A percentile compares a stretch with the other conserved stretches of the same genome.
phyloP scores from a whole-genome alignment of 768 basidiomycete species.

The Psilocybe cubensis region DNA sequence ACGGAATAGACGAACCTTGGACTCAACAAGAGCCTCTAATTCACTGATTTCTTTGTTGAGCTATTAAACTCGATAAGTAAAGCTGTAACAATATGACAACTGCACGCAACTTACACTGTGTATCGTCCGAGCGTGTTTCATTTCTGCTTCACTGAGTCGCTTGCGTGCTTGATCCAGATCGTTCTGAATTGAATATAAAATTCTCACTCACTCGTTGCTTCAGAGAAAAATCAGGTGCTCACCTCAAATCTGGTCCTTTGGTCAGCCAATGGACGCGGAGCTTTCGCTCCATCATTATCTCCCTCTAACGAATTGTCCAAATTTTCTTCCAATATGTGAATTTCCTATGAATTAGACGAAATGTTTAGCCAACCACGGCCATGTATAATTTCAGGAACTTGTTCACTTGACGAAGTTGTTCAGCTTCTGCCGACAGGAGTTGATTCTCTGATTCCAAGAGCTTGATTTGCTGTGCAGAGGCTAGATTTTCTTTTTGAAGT shows the following conservation, averaged over 20 bases:
- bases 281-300: conserved; percentile 32
- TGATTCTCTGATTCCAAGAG: conserved; percentile 80
- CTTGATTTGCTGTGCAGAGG: conserved; percentile 64
- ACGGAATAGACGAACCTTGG: conserved; percentile 61
- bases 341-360: conserved; percentile 54
- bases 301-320: conserved; percentile 65
- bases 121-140: conserved; percentile 70
- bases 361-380: neutral
- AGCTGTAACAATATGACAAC: neutral
- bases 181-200: conserved; percentile 34
- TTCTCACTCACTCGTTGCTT: neutral
- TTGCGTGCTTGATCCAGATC: conserved; percentile 76
- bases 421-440: conserved; percentile 63
- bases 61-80: conserved; percentile 38
- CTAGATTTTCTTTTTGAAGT: conserved; percentile 79
- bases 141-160: conserved; percentile 68
- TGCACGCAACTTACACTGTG: conserved; percentile 60
- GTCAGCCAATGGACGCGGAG: conserved; percentile 39
- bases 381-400: no score
- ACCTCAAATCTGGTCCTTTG: conserved; percentile 60
- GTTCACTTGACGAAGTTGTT: conserved; percentile 73
- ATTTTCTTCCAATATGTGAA: conserved; percentile 77
- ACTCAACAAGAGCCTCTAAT: conserved; percentile 90
- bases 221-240: conserved; percentile 13
- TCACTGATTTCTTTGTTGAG: conserved; percentile 92